Base-by-base conservation (phyloP, 352 stramenopile species). In the Pythium rishiriense region DNA sequence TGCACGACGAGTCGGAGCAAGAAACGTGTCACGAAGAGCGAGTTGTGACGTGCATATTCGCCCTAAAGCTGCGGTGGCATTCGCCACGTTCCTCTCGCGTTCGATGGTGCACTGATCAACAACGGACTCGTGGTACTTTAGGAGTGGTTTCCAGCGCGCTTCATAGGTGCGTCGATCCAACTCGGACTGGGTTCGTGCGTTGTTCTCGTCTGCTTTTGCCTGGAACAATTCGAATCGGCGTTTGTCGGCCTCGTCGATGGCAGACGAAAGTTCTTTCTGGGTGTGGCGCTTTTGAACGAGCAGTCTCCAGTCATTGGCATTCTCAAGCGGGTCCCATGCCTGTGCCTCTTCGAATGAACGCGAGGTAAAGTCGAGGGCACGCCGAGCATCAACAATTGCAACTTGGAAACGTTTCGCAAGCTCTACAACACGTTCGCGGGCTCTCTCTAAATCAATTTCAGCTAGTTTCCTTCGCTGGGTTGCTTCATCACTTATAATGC, bases 271-370 rank as follows among this genome's bases (percentile, higher is more conserved):
- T 8, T 79, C 65, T 24, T 84, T 87, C 3, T 76, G 50, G 1
- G 84, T 64, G 22, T 79, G 70, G 4, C 83, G 78, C 58, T 92
- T 94, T 11, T 79, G 60, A 11, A 92, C 80, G 11, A 94, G 68
- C 5, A 81, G 69, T 24, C 58, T 75, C 80, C 85, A 90, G 60
- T 94, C 79, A 51, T 91, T 94, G 4, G 85, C 83, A 55, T 94
- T 94, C 61, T 94, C 85, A 2, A 94, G 64, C 1, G 78, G 73
- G 63, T 94, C 85, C 85, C 85, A 94, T 5, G 83, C 79, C 54
- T 92, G 83, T 6, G 81, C 72, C 58, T 89, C 68, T 21, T 76
- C 72, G 51, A 92, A 90, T 1, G 66, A 65, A 0, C 76, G 72
- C 14, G 75, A 86, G 1, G 72, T 48, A 25, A 89, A 91, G 29